Base-by-base conservation (phyloP, 169 alveolate genomes). In the Plasmodium knowlesi region DNA sequence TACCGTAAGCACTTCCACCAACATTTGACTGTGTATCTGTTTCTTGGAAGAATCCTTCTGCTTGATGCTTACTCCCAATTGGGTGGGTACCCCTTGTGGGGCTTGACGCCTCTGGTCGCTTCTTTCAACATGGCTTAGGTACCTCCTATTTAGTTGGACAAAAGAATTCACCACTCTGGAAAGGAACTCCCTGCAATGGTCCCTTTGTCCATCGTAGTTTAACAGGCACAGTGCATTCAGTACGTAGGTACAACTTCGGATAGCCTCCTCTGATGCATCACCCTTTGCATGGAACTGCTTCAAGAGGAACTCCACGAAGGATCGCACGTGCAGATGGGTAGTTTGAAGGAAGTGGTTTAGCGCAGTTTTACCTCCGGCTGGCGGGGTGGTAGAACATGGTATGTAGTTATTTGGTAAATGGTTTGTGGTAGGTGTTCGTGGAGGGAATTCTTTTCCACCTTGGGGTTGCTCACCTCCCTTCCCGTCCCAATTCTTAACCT, bases 1-100 rank as follows among this genome's bases (percentile, higher is more conserved):
- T 9, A 88, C 82, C 6, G 94, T 88, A 0, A 88, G 74, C 28
- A 16, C 30, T 79, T 88, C 94, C 8, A 57, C 72, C 5, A 88
- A 10, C 14, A 61, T 88, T 14, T 88, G 85, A 46, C 94, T 71
- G 30, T 43, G 3, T 37, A 86, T 4, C 28, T 34, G 19, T 2
- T 5, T 8, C 54, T 53, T n/a, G 37, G 1, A 9, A 10, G 19
- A 12, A 5, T 46, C 37, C 0, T 16, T 9, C 28, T 6, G 37
- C 9, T 22, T 25, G 22, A 14, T 50, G 1, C 1, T 14, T 12
- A 50, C 61, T 8, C 61, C 61, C 61, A 8, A 1, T 50, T 50
- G 61, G 19, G 61, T 50, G 61, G 6, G 61, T 50, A 16, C 12
- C 61, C 61, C 61, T 14, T 14, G 9, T 46, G 30, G 39, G 25